Evolutionary conservation across 257 asterid species (phyloP).

Genomic region (Coffea canephora): DNA sequence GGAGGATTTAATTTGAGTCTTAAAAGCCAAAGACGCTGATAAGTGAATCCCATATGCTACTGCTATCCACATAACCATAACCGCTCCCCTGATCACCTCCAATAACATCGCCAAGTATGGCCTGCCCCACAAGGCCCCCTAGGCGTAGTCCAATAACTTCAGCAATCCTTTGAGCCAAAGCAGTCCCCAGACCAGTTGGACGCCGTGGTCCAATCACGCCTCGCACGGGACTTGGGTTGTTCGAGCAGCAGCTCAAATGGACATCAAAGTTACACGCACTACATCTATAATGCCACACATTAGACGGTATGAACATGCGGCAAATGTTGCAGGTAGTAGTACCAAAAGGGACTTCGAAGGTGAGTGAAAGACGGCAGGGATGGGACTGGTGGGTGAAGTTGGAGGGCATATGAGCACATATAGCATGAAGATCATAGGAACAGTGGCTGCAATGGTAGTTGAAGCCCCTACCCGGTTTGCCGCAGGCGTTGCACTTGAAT

Average conservation of each 20-base stretch:
- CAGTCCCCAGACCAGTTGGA: too few species aligned
- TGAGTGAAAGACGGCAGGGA: conserved; percentile 42
- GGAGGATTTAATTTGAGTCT: too few species aligned
- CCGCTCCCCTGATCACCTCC: too few species aligned
- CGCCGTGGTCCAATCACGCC: too few species aligned
- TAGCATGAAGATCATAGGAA: conserved; percentile 47
- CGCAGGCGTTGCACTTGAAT: conserved; percentile 56
- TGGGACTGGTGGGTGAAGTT: conserved; percentile 39
- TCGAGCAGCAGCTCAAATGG: conserved; percentile 25
- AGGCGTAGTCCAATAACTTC: too few species aligned
- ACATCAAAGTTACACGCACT: conserved; percentile 40
- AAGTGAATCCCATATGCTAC: too few species aligned
- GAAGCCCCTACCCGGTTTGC: conserved; percentile 38
- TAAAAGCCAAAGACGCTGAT: too few species aligned
- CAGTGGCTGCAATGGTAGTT: conserved; percentile 51
- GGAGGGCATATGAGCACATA: conserved; percentile 45
- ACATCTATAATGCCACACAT: conserved; percentile 62
- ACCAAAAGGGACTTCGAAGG: conserved; percentile 39
- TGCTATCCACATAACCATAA: too few species aligned
- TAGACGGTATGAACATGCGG: conserved; percentile 24
- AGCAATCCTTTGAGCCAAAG: too few species aligned
- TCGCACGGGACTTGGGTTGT: too few species aligned
- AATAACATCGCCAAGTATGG: too few species aligned
- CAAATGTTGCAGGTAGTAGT: conserved; percentile 43
- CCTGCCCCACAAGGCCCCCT: too few species aligned